These are phyloP conservation scores for Solanum microdontum DNA, from an alignment of 257 asterid genomes.

Conservation along the genomic window DNA sequence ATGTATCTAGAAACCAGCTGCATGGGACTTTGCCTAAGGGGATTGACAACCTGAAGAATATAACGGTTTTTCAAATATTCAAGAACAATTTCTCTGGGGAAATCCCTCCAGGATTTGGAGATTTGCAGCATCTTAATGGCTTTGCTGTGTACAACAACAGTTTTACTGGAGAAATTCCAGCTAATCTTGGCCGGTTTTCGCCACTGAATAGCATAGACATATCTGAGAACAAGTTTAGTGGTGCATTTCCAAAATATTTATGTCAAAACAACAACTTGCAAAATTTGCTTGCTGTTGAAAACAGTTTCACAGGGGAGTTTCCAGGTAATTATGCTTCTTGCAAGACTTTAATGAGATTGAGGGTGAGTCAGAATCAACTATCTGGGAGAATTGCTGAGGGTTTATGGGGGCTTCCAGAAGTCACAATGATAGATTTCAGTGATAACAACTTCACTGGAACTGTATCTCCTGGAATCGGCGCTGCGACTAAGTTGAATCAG, in stretches of 20 bases:
- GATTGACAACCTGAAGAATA: constrained; percentile 35
- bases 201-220: constrained; percentile 7
- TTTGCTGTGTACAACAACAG: constrained; percentile 5
- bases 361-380: constrained; percentile 12
- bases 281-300: constrained; percentile 1
- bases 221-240: constrained; percentile 11
- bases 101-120: constrained; percentile 6
- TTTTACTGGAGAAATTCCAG: constrained; percentile 8
- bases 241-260: constrained; percentile 12
- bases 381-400: constrained; percentile 6
- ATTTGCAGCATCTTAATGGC: constrained; percentile 1
- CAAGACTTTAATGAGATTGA: constrained; percentile 5
- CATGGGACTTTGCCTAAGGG: constrained; percentile 47
- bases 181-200: constrained; percentile 7
- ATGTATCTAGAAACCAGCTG: constrained; percentile 57
- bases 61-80: constrained; percentile 5
- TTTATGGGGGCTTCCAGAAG: constrained; percentile 12
- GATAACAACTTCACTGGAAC: constrained; percentile 1
- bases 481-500: constrained; percentile 4
- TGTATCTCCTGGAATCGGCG: constrained; percentile 4
- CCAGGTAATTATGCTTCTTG: constrained; percentile 7
- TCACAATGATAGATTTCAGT: neutral
- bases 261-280: constrained; percentile 6
- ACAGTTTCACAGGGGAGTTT: constrained; percentile 8
- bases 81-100: constrained; percentile 2